phyloP scores from a whole-genome alignment of 2,329 filamentous ascomycete species.

The Fusarium setosum region DNA sequence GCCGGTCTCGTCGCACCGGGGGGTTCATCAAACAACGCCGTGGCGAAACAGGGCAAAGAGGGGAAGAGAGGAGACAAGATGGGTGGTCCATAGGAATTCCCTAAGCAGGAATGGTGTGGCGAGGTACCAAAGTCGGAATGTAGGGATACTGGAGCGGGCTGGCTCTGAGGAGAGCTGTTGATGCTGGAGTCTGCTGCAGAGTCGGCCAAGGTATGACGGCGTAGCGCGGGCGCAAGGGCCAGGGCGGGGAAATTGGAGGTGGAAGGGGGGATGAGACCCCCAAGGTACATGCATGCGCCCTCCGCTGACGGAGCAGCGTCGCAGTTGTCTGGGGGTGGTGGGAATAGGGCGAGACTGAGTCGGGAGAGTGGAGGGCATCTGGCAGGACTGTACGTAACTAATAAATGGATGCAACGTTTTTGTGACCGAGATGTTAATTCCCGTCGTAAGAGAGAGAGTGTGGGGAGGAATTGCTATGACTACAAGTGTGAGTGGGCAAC shows the following conservation, averaged over 20 bases:
- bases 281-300: slow-evolving; percentile 14
- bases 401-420: slow-evolving; percentile 16
- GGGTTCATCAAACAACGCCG: slow-evolving; percentile 14
- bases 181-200: slow-evolving; percentile 17
- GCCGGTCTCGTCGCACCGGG: background rate
- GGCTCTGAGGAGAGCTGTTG: slow-evolving; percentile 12
- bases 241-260: slow-evolving; percentile 47
- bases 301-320: background rate
- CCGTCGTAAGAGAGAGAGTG: slow-evolving; percentile 19
- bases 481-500: slow-evolving; percentile 22
- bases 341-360: slow-evolving; percentile 3
- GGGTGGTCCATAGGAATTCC: background rate
- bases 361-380: slow-evolving; percentile 1
- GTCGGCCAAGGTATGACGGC: slow-evolving; percentile 32
- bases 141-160: slow-evolving; percentile 5
- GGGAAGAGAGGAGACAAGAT: slow-evolving; percentile 35
- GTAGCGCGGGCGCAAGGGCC: slow-evolving; percentile 45
- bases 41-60: slow-evolving; percentile 32
- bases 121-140: slow-evolving; percentile 18
- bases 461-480: slow-evolving; percentile 3
- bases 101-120: slow-evolving; percentile 34
- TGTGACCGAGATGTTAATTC: slow-evolving; percentile 5
- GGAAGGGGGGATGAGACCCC: slow-evolving; percentile 25
- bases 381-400: slow-evolving; percentile 16
- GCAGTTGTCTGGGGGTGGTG: background rate